Evolutionary conservation across 768 basidiomycete species (phyloP), one percentile per base, ranked within the genome.

Genomic region (Leucosporidium yakuticum): DNA sequence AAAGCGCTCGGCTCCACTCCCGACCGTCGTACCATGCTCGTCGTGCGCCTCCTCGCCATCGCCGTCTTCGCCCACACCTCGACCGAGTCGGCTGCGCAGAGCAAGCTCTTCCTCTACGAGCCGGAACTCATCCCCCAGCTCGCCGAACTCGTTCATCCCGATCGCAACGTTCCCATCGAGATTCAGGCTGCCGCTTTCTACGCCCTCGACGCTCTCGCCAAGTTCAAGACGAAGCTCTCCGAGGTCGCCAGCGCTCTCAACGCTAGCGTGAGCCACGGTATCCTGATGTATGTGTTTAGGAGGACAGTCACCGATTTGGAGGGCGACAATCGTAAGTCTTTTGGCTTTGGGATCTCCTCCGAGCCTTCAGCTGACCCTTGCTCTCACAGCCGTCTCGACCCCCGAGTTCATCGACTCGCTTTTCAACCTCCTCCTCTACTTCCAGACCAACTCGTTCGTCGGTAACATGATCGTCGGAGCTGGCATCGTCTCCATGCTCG

Each of bases 381-480:
- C 31, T n/a, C 4, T 19, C 39, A 25, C 66, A 78, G 76, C 72
- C 65, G 71, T 75, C 9, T 64, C 77, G 5, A 77, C 77, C 4
- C 59, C 74, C 60, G 80, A 81, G 21, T 75, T 80, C 39, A 75
- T 81, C 44, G 96, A 99, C 62, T 87, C 92, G 0, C 80, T 96
- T 39, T 79, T 97, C 65, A 85, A 86, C 32, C 90, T 98, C 76
- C 83, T 98, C 51, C 91, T 89, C 2, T 90, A 87, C 79, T 84
- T 97, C 68, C 86, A 92, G 17, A 87, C 88, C 19, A 88, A 91
- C 77, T 84, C 89, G 2, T 84, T 87, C 4, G 91, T 91, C 39
- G 91, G 89, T 14, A 90, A 88, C 74, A 91, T 96, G 91, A 85
- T 98, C 54, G 89, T 98, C 64, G 88, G 91, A 29, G 95, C 96